phyloP scores from a whole-genome alignment of 2,329 filamentous ascomycete species.

The Monosporascus sp. region DNA sequence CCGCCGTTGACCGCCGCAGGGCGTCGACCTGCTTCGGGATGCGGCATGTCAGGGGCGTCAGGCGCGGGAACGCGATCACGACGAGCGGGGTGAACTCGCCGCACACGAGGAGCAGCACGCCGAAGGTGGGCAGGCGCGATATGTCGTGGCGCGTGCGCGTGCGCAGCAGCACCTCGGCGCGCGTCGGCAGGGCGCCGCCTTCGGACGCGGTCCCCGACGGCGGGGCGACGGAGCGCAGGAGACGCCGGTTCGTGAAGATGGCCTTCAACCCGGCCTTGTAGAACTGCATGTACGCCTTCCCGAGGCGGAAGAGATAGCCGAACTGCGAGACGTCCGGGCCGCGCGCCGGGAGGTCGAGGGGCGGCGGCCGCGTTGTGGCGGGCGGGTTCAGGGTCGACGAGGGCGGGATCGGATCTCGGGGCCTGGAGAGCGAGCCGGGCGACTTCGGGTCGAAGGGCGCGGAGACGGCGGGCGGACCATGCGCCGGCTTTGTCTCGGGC shows the following conservation, averaged over 20 bases:
- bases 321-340: slow-evolving; percentile 38
- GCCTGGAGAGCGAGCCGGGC: neutral
- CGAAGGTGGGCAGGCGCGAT: slow-evolving; percentile 73
- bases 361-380: slow-evolving; percentile 64
- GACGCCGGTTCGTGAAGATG: slow-evolving; percentile 61
- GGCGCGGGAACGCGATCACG: slow-evolving; percentile 61
- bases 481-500: neutral
- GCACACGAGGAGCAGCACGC: slow-evolving; percentile 66
- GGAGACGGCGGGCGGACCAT: neutral
- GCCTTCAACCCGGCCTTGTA: slow-evolving; percentile 81
- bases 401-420: slow-evolving; percentile 7
- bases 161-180: slow-evolving; percentile 67
- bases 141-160: slow-evolving; percentile 66
- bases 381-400: slow-evolving; percentile 61
- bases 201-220: slow-evolving; percentile 35
- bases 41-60: slow-evolving; percentile 77
- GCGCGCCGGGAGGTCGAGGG: slow-evolving; percentile 57
- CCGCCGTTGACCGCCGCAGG: slow-evolving; percentile 46
- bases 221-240: slow-evolving; percentile 36
- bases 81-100: slow-evolving; percentile 84
- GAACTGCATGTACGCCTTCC: slow-evolving; percentile 74
- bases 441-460: slow-evolving; percentile 6
- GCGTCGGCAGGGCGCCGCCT: slow-evolving; percentile 48
- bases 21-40: slow-evolving; percentile 69
- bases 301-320: slow-evolving; percentile 54